These are phyloP conservation scores for Linnemannia exigua DNA, from an alignment of 192 early-diverging fungal species.

Conservation along the genomic window DNA sequence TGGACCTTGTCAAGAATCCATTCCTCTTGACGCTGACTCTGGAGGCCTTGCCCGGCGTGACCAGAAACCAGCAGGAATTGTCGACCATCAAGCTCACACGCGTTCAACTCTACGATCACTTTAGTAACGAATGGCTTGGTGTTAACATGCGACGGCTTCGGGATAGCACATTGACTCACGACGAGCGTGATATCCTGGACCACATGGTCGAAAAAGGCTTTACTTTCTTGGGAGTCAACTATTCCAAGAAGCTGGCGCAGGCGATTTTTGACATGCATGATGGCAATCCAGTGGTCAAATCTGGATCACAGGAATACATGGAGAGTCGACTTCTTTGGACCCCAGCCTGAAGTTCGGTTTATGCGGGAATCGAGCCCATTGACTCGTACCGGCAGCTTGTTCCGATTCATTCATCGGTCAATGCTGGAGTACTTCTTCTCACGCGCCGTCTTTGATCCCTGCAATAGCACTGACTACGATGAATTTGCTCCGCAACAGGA, in stretches of 20 bases:
- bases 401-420: conserved; percentile 6
- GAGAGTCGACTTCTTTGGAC: conserved; percentile 5
- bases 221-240: not conserved
- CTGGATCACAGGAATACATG: not conserved
- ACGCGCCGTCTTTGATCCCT: conserved; percentile 9
- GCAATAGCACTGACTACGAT: not conserved
- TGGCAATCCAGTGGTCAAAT: conserved; percentile 3
- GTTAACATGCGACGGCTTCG: not conserved
- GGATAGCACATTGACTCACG: not conserved
- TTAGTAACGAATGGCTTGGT: not conserved
- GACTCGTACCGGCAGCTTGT: not conserved
- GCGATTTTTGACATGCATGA: conserved; percentile 5
- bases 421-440: conserved; percentile 12
- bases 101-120: conserved; percentile 6
- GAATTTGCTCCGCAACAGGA: not conserved
- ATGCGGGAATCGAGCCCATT: conserved; percentile 6
- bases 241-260: not conserved
- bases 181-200: not conserved
- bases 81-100: not conserved
- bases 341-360: not conserved
- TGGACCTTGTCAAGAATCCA: conserved; percentile 2
- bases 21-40: not conserved
- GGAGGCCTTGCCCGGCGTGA: not conserved
- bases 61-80: not conserved
- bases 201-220: not conserved